Evolutionary conservation across 345 rosid species (phyloP), one percentile per base, ranked within the genome.

Genomic region (Abelmoschus esculentus): DNA sequence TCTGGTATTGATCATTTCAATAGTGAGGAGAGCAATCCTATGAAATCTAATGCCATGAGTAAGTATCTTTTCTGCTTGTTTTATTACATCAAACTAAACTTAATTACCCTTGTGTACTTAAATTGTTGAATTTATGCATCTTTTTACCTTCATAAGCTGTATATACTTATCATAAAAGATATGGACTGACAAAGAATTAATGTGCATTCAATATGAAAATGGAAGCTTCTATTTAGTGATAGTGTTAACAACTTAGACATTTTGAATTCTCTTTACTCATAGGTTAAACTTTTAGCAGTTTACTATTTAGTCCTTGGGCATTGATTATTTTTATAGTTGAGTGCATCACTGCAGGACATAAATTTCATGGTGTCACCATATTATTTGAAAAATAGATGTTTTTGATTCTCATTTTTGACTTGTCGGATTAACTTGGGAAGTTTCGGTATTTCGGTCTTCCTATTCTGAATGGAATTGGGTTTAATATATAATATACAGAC

Each of bases 1-100:
- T 73, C 58, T 31, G 95, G 96, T 47, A 57, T 88, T 75, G 98
- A 93, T 80, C 79, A 61, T 73, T 93, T 93, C 80, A 80, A 82
- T 59, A 74, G 76, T 64, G 82, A 78, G 71, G 93, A 89, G 77
- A 76, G 79, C 73, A 79, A 86, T 77, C 93, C 89, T 63, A 74
- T 76, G 70, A 89, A 86, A 84, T 79, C 96, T 66, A 86, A 84
- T 80, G 96, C 98, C 32, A 73, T 90, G 87, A 77, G 96, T 89
- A 82, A 80, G 96, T 82, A 22, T 60, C 18, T 44, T 38, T 9
- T 28, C 61, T 36, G 32, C 65, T 31, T 60, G 63, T 71, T 18
- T 31, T 9, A 26, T 61, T 50, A 58, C 31, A 63, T 19, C 63
- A 42, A 62, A 72, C 40, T 65, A 34, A 54, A 44, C 34, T 2